Evolutionary conservation across 2,329 filamentous ascomycete genomes (phyloP).

Genomic region (Boeremia exigua): DNA sequence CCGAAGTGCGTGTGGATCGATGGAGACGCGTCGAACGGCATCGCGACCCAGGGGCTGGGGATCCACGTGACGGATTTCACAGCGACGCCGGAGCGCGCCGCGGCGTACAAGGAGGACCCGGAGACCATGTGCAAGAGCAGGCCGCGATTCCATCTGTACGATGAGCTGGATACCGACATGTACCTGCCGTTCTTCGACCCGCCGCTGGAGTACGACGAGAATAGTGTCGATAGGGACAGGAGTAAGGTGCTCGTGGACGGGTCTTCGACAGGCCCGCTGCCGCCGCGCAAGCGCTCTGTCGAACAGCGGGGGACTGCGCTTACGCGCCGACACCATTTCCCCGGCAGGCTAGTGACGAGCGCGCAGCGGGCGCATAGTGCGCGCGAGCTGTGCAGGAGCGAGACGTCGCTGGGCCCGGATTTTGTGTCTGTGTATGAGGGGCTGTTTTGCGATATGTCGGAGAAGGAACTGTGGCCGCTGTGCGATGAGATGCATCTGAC

Average conservation of each 20-base stretch:
- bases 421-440: slow-evolving; percentile 39
- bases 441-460: slow-evolving; percentile 45
- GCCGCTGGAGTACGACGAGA: slow-evolving; percentile 30
- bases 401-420: slow-evolving; percentile 40
- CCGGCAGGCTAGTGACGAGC: slow-evolving; percentile 9
- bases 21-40: slow-evolving; percentile 15
- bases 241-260: slow-evolving; percentile 6
- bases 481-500: slow-evolving; percentile 20
- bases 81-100: slow-evolving; percentile 12
- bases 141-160: slow-evolving; percentile 25
- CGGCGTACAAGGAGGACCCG: slow-evolving; percentile 8
- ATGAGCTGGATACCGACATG: slow-evolving; percentile 26
- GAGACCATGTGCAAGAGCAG: slow-evolving; percentile 20
- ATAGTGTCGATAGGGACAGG: slow-evolving; percentile 18
- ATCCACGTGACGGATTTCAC: slow-evolving; percentile 25
- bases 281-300: background rate
- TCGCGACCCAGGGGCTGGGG: slow-evolving; percentile 17
- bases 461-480: slow-evolving; percentile 33
- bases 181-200: slow-evolving; percentile 35
- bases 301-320: background rate
- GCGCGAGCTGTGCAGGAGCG: slow-evolving; percentile 33
- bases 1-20: slow-evolving; percentile 24
- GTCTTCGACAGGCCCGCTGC: slow-evolving; percentile 1
- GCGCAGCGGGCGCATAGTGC: slow-evolving; percentile 38
- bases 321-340: slow-evolving; percentile 15